A percentile compares a stretch with the other conserved stretches of the same genome.
Evolutionary conservation across 164 flowering plant genomes (phyloP).

Genomic region (Stephania yunnanensis): DNA sequence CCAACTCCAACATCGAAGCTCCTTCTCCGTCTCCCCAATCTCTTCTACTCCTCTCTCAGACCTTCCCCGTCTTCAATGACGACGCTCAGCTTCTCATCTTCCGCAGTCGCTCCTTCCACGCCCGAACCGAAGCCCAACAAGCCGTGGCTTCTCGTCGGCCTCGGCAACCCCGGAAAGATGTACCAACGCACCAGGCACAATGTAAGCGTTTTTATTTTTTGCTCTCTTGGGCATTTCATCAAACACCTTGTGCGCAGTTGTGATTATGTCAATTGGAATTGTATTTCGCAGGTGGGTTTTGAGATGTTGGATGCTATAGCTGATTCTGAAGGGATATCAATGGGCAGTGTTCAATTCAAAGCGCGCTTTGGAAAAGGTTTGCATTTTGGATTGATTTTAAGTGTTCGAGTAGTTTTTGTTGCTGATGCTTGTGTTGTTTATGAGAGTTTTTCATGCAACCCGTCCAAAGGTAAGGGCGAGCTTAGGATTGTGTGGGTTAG

Average conservation of each 20-base stretch:
- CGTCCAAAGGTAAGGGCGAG: no score
- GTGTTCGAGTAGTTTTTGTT: not conserved
- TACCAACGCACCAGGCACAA: slow-evolving; percentile 73
- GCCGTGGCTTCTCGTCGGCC: slow-evolving; percentile 85
- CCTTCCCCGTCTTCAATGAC: not conserved
- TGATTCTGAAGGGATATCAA: slow-evolving; percentile 81
- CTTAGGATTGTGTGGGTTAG: no score
- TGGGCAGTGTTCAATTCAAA: slow-evolving; percentile 59
- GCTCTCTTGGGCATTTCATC: not conserved
- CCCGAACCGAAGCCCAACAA: slow-evolving; percentile 25
- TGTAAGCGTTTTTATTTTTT: slow-evolving; percentile 26
- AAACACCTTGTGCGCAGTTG: not conserved
- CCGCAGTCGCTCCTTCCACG: not conserved
- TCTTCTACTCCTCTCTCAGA: not conserved
- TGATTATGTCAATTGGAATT: not conserved
- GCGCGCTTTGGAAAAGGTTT: slow-evolving; percentile 81
- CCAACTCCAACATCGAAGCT: not conserved
- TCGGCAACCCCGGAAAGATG: slow-evolving; percentile 86
- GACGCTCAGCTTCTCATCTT: not conserved
- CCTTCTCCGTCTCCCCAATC: slow-evolving; percentile 6
- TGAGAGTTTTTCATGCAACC: not conserved
- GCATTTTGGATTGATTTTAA: not conserved
- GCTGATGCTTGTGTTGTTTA: not conserved
- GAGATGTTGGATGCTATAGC: slow-evolving; percentile 84
- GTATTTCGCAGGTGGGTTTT: slow-evolving; percentile 69